phyloP scores from a whole-genome alignment of 371 early-diverging fungal species.

The Mortierella sp. region DNA sequence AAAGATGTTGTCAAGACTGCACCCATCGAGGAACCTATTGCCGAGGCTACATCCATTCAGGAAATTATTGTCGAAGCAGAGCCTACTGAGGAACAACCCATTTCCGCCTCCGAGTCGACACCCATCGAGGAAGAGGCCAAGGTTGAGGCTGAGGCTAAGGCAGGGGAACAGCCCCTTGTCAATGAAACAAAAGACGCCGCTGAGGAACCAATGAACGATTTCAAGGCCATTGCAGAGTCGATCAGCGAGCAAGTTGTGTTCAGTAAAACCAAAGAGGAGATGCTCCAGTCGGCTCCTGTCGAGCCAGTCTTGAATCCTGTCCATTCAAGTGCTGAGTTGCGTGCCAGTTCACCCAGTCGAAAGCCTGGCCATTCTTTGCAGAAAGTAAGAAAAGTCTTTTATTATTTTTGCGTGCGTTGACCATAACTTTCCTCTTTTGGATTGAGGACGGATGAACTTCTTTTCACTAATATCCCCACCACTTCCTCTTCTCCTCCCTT shows the following conservation, averaged over 20 bases:
- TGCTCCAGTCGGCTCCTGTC: constrained; percentile 29
- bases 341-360: neutral
- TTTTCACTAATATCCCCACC: neutral
- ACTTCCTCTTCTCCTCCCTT: neutral
- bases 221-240: neutral
- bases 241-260: neutral
- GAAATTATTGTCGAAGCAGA: neutral
- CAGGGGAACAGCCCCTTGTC: neutral
- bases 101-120: neutral
- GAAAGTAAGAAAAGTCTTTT: constrained; percentile 10
- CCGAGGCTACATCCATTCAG: neutral
- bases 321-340: neutral
- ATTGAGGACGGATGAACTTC: neutral
- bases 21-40: neutral
- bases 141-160: neutral
- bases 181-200: neutral
- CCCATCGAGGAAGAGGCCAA: neutral
- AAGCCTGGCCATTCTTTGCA: constrained; percentile 11
- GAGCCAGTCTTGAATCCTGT: constrained; percentile 10
- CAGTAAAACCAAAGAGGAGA: constrained; percentile 30
- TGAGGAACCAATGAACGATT: neutral
- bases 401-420: neutral
- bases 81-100: neutral
- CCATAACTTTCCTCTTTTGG: neutral
- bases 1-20: neutral